Conservation (phyloP, 192 early-diverging fungal genomes). For the Coemansia furcata region DNA sequence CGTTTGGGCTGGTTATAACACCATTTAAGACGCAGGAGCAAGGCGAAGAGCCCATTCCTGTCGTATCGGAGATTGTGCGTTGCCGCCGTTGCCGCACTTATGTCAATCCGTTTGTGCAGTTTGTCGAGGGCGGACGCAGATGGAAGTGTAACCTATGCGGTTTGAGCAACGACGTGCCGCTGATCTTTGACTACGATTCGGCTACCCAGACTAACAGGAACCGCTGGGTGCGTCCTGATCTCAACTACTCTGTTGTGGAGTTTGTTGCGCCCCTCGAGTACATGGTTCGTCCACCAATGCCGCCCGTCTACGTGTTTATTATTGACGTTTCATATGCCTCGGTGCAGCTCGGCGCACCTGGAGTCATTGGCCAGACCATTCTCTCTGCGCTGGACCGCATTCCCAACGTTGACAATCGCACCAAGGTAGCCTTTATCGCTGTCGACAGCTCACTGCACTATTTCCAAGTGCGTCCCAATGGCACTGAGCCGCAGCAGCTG, state of each 20-base stretch:
- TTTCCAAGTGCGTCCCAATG: conserved; percentile 73
- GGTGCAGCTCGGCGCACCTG: conserved; percentile 81
- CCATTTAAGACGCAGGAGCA: conserved; percentile 59
- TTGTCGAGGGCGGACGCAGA: conserved; percentile 91
- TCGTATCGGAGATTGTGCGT: conserved; percentile 91
- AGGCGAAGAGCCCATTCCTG: conserved; percentile 71
- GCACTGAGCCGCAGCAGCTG: conserved; percentile 90
- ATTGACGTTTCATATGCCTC: conserved; percentile 93
- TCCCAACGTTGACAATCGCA: conserved; percentile 85
- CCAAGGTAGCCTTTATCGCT: conserved; percentile 86
- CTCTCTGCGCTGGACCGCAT: conserved; percentile 78
- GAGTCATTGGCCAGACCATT: conserved; percentile 76
- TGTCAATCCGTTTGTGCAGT: conserved; percentile 94
- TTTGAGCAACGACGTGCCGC: conserved; percentile 84
- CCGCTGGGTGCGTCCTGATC: conserved; percentile 83
- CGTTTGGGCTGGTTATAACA: conserved; percentile 87
- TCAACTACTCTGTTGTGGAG: conserved; percentile 89
- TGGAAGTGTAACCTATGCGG: conserved; percentile 98
- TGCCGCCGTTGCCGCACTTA: conserved; percentile 94
- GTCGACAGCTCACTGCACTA: conserved; percentile 89
- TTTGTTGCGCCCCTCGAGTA: conserved; percentile 96
- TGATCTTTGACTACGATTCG: conserved; percentile 74
- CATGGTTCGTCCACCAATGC: conserved; percentile 97
- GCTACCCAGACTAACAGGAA: conserved; percentile 76
- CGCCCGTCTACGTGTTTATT: conserved; percentile 88